phyloP scores from a whole-genome alignment of 345 rosid species.

The Brassica carinata region DNA sequence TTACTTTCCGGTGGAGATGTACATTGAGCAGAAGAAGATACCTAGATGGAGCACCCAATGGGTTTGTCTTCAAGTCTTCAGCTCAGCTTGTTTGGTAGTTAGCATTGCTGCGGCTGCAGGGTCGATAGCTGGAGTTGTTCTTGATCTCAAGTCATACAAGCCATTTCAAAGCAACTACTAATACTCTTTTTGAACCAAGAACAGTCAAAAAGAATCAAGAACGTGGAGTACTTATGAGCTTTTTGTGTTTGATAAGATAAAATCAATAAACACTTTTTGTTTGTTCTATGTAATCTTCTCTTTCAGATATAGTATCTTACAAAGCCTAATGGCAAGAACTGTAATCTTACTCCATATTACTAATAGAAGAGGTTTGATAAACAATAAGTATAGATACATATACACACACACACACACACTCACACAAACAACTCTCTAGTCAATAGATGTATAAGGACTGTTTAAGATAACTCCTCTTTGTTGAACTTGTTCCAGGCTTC shows the following conservation, averaged over 20 bases:
- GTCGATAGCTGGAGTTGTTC: slow-evolving; percentile 74
- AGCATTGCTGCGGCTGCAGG: slow-evolving; percentile 80
- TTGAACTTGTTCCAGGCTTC: slow-evolving; percentile 8
- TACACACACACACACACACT: background rate
- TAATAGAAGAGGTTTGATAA: slow-evolving; percentile 1
- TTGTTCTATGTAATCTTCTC: slow-evolving; percentile 9
- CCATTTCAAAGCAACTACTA: slow-evolving; percentile 59
- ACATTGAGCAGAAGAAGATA: slow-evolving; percentile 69
- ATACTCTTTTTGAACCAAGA: slow-evolving; percentile 13
- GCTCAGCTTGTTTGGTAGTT: slow-evolving; percentile 67
- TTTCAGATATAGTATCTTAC: background rate
- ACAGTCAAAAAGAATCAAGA: background rate
- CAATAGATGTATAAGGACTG: background rate
- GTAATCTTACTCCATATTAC: background rate
- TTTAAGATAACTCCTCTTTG: background rate
- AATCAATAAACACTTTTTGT: slow-evolving; percentile 6
- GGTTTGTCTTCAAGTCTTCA: slow-evolving; percentile 75
- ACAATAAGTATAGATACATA: background rate
- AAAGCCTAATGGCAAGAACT: slow-evolving; percentile 21
- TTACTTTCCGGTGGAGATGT: slow-evolving; percentile 90
- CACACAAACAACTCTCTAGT: background rate
- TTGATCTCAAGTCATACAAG: slow-evolving; percentile 69
- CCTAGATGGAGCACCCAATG: slow-evolving; percentile 83
- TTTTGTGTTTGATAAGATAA: slow-evolving; percentile 8
- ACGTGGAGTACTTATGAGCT: background rate